A percentile compares a stretch with the other conserved stretches of the same genome.
Conservation (phyloP, 441 rosid genomes). For the Theobroma grandiflorum region DNA sequence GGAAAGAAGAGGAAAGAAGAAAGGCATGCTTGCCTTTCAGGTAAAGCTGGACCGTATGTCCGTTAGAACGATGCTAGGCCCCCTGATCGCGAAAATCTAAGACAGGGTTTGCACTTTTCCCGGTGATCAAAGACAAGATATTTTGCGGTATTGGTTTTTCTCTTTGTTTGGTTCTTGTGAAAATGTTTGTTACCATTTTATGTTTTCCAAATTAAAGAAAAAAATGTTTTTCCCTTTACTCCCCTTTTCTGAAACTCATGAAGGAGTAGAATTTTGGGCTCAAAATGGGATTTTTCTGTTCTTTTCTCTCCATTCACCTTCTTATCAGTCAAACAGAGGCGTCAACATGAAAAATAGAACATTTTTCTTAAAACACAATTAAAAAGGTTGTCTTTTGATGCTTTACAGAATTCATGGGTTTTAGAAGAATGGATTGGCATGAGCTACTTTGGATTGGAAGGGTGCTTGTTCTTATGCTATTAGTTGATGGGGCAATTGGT, state of each 20-base stretch:
- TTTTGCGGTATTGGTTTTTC: not conserved
- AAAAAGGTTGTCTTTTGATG: not conserved
- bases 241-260: not conserved
- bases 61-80: not conserved
- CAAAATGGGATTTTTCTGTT: not conserved
- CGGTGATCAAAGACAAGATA: not conserved
- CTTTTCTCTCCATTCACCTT: not conserved
- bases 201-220: not conserved
- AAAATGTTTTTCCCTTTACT: not conserved
- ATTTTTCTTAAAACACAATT: not conserved
- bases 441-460: constrained; percentile 51
- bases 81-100: not conserved
- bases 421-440: constrained; percentile 34
- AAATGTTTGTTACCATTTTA: constrained; percentile 11
- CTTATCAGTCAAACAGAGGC: not conserved
- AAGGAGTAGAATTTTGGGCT: not conserved
- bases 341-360: not conserved
- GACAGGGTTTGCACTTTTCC: not conserved
- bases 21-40: constrained; percentile 7
- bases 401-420: not conserved
- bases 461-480: constrained; percentile 58
- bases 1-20: not conserved
- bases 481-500: constrained; percentile 60
- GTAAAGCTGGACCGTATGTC: not conserved
- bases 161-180: constrained; percentile 10